Evolutionary conservation across 2,329 filamentous ascomycete genomes (phyloP).

Genomic region (Neonectria punicea): DNA sequence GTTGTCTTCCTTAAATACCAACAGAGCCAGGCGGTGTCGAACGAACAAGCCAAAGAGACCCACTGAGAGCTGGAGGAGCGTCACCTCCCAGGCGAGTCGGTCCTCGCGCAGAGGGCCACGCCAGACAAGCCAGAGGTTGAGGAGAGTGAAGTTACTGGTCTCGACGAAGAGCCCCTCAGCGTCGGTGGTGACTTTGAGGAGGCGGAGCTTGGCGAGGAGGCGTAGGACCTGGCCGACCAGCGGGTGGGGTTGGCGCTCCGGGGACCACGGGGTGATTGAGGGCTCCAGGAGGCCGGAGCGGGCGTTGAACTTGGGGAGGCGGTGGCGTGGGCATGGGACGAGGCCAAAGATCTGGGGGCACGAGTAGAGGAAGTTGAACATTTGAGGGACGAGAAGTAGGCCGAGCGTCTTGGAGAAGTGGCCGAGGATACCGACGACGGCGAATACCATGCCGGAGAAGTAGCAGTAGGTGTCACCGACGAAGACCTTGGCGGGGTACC

Average conservation of each 20-base stretch:
- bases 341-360: slow-evolving; percentile 90
- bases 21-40: slow-evolving; percentile 84
- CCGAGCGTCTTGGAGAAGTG: slow-evolving; percentile 98
- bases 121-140: slow-evolving; percentile 98
- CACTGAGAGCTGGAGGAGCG: slow-evolving; percentile 78
- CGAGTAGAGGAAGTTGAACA: slow-evolving; percentile 97
- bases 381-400: slow-evolving; percentile 89
- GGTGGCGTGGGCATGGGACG: slow-evolving; percentile 91
- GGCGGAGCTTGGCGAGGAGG: slow-evolving; percentile 72
- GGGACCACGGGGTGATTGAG: slow-evolving; percentile 80
- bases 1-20: slow-evolving; percentile 94
- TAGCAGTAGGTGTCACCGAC: slow-evolving; percentile 99
- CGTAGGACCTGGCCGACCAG: slow-evolving; percentile 72
- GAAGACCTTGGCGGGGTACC: slow-evolving; percentile 95
- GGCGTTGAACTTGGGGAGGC: slow-evolving; percentile 88
- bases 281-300: slow-evolving; percentile 87
- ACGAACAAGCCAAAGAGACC: slow-evolving; percentile 88
- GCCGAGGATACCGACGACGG: slow-evolving; percentile 93
- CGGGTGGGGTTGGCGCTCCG: slow-evolving; percentile 73
- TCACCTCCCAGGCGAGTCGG: slow-evolving; percentile 80
- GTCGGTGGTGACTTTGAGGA: slow-evolving; percentile 76
- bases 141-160: slow-evolving; percentile 89
- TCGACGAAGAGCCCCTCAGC: slow-evolving; percentile 77
- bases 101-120: slow-evolving; percentile 92
- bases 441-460: slow-evolving; percentile 99